Evolutionary conservation across 2,329 filamentous ascomycete genomes (phyloP), one percentile per base, ranked within the genome.

Genomic region (Lithohypha guttulata): DNA sequence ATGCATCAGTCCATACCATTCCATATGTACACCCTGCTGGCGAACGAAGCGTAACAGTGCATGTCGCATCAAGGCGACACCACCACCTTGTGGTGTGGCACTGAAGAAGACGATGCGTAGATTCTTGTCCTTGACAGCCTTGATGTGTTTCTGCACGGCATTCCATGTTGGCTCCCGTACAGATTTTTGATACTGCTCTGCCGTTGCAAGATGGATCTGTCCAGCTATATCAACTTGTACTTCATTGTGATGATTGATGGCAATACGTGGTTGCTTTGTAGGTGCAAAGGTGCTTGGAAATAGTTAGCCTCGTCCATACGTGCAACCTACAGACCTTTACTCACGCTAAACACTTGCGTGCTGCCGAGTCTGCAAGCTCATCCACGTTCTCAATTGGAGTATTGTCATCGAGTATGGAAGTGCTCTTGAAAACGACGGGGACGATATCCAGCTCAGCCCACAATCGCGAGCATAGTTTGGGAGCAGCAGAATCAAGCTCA

Each of bases 281-380:
- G 83, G 83, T 1, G 81, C 81, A 51, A 86, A 87, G 49, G 78
- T 66, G 55, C 77, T 23, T 15, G 32, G 10, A 28, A 7, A 10
- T 5, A 26, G 9, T 38, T 11, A 34, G 34, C 36, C 20, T 13
- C 11, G 23, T 14, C 11, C 5, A 25, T 39, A 20, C 45, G 46
- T 29, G 31, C n/a, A 41, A 15, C 14, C 21, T 6, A 7, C 23
- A 30, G 36, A 13, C 30, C 21, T 19, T 21, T 14, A 61, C 71
- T 59, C 60, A 81, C 78, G 78, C 73, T 45, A 86, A 70, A 56
- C 80, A 84, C 63, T 86, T 87, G 45, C 84, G 70, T 2, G 79
- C 79, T 73, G 87, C 81, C 1, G 79, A 82, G 55, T 89, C 84
- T 1, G 84, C 82, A 57, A 86, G 78, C 55, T 91, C 84, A 51